Evolutionary conservation across 108 stramenopile genomes (phyloP), one percentile per base, ranked within the genome.

Genomic region (Pelagomonas calceolata): DNA sequence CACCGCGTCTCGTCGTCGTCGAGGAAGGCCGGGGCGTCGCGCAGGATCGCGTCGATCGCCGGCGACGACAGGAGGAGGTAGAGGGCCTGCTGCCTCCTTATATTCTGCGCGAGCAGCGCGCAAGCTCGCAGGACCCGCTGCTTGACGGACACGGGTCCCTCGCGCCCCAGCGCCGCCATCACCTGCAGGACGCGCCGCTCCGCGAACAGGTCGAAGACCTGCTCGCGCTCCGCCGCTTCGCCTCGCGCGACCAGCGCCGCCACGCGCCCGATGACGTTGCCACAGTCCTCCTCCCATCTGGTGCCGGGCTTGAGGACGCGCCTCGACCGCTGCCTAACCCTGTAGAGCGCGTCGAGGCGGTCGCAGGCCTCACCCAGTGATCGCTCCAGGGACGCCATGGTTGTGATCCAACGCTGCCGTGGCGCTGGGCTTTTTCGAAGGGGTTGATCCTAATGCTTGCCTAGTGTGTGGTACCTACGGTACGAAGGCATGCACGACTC

Each of bases 111-210:
- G 30, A 81, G 78, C 35, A 81, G 79, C 36, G 75, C 75, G 36
- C 70, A 43, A 43, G 77, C 76, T 72, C 79, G 80, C n/a, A 81
- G 37, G n/a, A 81, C 71, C 68, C 79, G 80, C 45, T 72, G 44
- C 64, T 79, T 36, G 35, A 77, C n/a, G 29, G 30, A 0, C 29
- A 30, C 29, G 46, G 21, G 5, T 31, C 30, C 31, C 29, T 4
- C 34, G 37, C 29, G 29, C 68, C 75, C 63, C 0, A 81, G 39
- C 4, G 67, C 69, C 21, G 70, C 64, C 34, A 81, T 31, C 21
- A 70, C 34, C 0, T 30, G 16, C 70, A 81, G 33, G 73, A 81
- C 74, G 34, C 30, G 60, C 39, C 72, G 71, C 70, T 81, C 78
- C 35, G 73, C 78, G 66, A 81, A 81, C 66, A 32, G 73, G 16